Percentiles rank a stretch among this genome's conserved stretches.
Conservation (phyloP, 768 basidiomycete genomes). For the Clathrus columnatus region DNA sequence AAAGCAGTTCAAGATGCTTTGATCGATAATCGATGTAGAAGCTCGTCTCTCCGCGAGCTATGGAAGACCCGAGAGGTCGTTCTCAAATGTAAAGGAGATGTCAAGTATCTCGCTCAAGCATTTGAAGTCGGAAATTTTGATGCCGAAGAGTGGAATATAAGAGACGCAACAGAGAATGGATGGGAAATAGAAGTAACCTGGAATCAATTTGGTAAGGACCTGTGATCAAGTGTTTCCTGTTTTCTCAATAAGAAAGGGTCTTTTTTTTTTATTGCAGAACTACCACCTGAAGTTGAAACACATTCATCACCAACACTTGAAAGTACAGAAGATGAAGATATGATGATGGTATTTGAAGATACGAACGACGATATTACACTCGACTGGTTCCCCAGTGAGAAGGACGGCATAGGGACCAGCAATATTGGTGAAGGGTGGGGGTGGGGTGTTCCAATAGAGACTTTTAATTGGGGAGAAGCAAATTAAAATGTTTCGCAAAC, state of each 20-base stretch:
- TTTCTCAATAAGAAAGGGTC: too few species aligned
- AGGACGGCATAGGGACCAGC: not conserved
- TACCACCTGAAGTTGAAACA: not conserved
- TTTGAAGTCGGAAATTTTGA: conserved; percentile 1
- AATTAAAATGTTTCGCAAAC: too few species aligned
- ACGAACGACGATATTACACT: not conserved
- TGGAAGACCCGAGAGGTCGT: conserved; percentile 1
- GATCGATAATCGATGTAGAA: not conserved
- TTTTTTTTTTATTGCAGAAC: not conserved
- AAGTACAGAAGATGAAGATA: not conserved
- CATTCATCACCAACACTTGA: not conserved
- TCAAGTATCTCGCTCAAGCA: not conserved
- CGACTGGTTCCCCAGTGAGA: not conserved
- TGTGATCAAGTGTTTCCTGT: not conserved
- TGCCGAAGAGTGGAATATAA: not conserved
- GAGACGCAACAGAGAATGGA: not conserved
- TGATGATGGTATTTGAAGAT: not conserved
- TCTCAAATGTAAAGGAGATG: conserved; percentile 5
- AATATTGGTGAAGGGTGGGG: not conserved
- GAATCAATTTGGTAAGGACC: conserved; percentile 1
- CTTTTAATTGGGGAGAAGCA: too few species aligned
- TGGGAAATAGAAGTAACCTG: conserved; percentile 5
- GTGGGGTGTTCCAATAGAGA: too few species aligned
- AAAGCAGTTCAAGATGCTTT: conserved; percentile 5
- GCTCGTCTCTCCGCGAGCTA: not conserved